Evolutionary conservation across 257 asterid species (phyloP), one percentile per base, ranked within the genome.

Genomic region (Capsicum baccatum): DNA sequence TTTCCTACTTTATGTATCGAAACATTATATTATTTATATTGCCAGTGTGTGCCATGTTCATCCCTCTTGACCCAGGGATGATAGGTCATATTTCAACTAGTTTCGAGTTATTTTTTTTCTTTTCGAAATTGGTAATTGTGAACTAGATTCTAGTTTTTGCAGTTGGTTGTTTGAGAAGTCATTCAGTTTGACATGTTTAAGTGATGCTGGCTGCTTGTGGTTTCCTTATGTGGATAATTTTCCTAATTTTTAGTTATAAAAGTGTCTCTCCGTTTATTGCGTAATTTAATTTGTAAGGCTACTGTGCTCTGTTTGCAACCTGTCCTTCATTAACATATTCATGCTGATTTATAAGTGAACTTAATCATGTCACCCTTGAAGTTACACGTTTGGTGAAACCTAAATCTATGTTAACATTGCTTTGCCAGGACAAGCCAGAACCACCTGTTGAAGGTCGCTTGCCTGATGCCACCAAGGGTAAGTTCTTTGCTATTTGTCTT

Each of bases 391-490:
- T 76, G 64, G 63, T 54, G 26, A 76, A 52, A 26, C 21, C 80
- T 73, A 14, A 50, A 74, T 54, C 44, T 52, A 26, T 21, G 86
- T 83, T 56, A 67, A 80, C 12, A 37, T 9, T 12, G 8, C 57
- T 58, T 63, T 88, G 57, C 71, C 90, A 95, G 98, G 98, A 94
- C 88, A 92, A 92, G 88, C 78, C 55, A 8, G 94, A 92, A 88
- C 87, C 95, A 37, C 99, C 99, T 39, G 21, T 81, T 57, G 98
- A 95, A 86, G 99, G 99, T 62, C 96, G 97, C 80, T 88, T 95
- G 84, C 98, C 99, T 62, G 93, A 93, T 91, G 99, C 99, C n/a
- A 93, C 89, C 19, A 86, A 92, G 88, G 99, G 99, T 95, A 55
- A 63, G 96, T 88, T 52, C 13, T 42, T 69, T 66, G 35, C 39